Evolutionary conservation across 2,329 filamentous ascomycete genomes (phyloP).

Genomic region (Emericellopsis atlantica): DNA sequence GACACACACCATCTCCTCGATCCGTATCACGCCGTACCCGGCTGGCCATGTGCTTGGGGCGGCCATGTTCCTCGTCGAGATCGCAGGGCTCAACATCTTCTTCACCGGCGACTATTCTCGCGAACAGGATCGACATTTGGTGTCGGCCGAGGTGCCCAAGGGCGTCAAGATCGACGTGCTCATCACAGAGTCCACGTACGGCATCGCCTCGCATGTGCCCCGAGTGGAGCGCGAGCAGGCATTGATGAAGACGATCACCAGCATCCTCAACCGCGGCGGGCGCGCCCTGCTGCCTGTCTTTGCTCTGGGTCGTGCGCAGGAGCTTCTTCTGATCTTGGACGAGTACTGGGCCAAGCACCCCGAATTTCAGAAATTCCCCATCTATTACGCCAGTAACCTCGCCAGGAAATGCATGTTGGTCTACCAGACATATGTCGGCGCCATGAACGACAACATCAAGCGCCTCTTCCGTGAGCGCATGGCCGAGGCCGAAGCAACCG

Average conservation of each 20-base stretch:
- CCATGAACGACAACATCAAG: constrained; percentile 99
- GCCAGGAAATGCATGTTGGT: constrained; percentile 97
- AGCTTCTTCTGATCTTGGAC: constrained; percentile 85
- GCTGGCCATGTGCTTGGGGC: constrained; percentile 96
- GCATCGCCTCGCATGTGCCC: constrained; percentile 86
- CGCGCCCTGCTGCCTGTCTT: constrained; percentile 93
- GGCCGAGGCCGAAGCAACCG: constrained; percentile 75
- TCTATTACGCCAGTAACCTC: constrained; percentile 94
- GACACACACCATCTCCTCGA: constrained; percentile 91
- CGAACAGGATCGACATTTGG: constrained; percentile 88
- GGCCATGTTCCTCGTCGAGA: constrained; percentile 97
- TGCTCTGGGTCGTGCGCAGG: constrained; percentile 84
- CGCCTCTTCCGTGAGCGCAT: constrained; percentile 85
- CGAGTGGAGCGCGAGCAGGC: constrained; percentile 83
- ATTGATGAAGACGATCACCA: constrained; percentile 90
- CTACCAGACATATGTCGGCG: constrained; percentile 94
- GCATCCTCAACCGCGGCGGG: constrained; percentile 80
- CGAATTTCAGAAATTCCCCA: constrained; percentile 81
- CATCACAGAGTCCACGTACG: constrained; percentile 96
- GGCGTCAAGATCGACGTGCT: constrained; percentile 89
- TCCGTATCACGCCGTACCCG: constrained; percentile 92
- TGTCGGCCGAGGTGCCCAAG: constrained; percentile 81
- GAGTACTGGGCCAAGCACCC: constrained; percentile 91
- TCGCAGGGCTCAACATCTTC: constrained; percentile 89
- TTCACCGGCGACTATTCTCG: constrained; percentile 97